Percentiles rank a stretch among this genome's conserved stretches.
Evolutionary conservation across 164 flowering plant species (phyloP).

Genomic region (Echeveria elegans): DNA sequence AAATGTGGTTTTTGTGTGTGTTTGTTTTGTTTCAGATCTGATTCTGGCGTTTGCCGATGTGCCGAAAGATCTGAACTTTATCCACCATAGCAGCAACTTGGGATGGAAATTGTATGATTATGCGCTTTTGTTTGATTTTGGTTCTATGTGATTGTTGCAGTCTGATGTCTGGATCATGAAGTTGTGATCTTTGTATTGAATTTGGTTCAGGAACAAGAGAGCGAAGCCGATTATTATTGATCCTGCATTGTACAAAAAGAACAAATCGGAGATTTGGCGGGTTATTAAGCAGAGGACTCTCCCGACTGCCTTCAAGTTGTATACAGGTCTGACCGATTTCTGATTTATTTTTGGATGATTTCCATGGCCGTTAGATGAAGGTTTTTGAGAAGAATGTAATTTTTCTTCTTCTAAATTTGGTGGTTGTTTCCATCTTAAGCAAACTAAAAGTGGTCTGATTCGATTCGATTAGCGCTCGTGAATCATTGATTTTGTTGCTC

Average conservation of each 20-base stretch:
- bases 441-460: neutral
- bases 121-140: neutral
- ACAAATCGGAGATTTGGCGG: neutral
- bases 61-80: conserved; percentile 74
- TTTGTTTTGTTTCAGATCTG: conserved; percentile 21
- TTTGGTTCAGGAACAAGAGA: conserved; percentile 62
- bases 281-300: conserved; percentile 60
- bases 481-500: conserved; percentile 2
- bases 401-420: neutral
- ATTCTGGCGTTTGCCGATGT: conserved; percentile 63
- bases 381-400: neutral
- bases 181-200: neutral
- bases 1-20: neutral
- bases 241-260: conserved; percentile 38
- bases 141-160: neutral
- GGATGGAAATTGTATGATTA: conserved; percentile 79
- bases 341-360: neutral
- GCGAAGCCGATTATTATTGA: conserved; percentile 83
- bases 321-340: neutral
- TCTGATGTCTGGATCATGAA: neutral
- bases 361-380: neutral
- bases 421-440: neutral
- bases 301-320: conserved; percentile 60
- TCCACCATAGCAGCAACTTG: conserved; percentile 68
- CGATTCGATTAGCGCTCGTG: neutral